Evolutionary conservation across 495 filamentous ascomycete genomes (phyloP), one percentile per base, ranked within the genome.

Genomic region (Penicillium malachiteum): DNA sequence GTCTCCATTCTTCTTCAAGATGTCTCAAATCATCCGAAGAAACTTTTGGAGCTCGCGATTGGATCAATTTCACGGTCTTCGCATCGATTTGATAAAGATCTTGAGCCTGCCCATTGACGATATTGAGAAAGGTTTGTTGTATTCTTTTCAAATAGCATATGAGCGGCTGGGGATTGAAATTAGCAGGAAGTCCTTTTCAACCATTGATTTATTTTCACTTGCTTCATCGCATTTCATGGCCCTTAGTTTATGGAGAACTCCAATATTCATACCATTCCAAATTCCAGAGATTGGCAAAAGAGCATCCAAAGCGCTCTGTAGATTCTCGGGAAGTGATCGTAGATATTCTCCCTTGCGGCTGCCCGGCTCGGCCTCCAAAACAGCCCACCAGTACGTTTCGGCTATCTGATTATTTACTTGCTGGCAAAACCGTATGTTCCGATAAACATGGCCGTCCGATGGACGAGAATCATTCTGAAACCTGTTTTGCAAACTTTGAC

Each of bases 201-300:
- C 3, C 14, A 8, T 21, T 3, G 17, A 17, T 8, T 8, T 5
- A 10, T 16, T 33, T n/a, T 21, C n/a, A 21, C 33, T 43, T 43
- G 54, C 56, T 33, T 58, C 50, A 10, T 53, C 26, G 18, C 50
- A 54, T 54, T 39, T 52, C 50, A 58, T 58, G 37, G 56, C 56
- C 32, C 30, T 53, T 3, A 58, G 21, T 14, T 58, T 58, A 45
- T 58, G 50, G 3, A 58, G 21, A 5, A 58, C 50, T 3, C 56
- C 50, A 45, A 58, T 58, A 33, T 38, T 58, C 50, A 58, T 58
- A 34, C 40, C 56, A 3, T 21, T 34, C 56, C 43, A 54, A 3
- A 58, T 33, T 7, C 50, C 56, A 10, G 14, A 39, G 17, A 54
- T 45, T 1, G 50, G 50, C 7, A 58, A 45, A 35, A 58, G 56